Conservation (phyloP, 2,329 filamentous ascomycete species). For the Stagonosporopsis tanaceti region DNA sequence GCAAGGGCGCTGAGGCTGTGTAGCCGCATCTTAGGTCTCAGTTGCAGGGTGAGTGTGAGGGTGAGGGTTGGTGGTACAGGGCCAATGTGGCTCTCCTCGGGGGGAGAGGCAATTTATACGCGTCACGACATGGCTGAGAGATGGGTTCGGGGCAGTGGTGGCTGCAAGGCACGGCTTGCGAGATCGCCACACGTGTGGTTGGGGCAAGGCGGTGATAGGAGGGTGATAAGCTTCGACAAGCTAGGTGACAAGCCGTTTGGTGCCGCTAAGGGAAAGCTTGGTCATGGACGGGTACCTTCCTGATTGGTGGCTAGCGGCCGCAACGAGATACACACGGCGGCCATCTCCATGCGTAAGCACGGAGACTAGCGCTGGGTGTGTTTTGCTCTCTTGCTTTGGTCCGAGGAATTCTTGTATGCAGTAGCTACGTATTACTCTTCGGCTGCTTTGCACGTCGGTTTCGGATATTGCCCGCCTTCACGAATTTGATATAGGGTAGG, state of each 20-base stretch:
- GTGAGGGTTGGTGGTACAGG: too few relatives aligned
- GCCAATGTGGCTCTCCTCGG: too few relatives aligned
- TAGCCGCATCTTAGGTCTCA: slow-evolving; percentile 21
- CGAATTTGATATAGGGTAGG: too few relatives aligned
- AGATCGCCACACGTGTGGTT: slow-evolving; percentile 24
- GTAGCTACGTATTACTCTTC: too few relatives aligned
- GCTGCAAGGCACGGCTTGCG: slow-evolving; percentile 1
- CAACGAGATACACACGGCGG: neutral
- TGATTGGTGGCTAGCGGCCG: slow-evolving; percentile 25
- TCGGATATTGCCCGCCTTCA: too few relatives aligned
- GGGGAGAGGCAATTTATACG: slow-evolving; percentile 2
- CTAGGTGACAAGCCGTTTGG: slow-evolving; percentile 21
- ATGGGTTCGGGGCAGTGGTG: too few relatives aligned
- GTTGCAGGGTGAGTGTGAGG: too few relatives aligned
- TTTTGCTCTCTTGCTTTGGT: too few relatives aligned
- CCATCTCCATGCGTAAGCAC: slow-evolving; percentile 1
- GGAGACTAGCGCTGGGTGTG: too few relatives aligned
- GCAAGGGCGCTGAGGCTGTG: slow-evolving; percentile 17
- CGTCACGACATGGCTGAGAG: slow-evolving; percentile 3
- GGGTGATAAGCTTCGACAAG: slow-evolving; percentile 33
- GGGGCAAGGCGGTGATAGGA: slow-evolving; percentile 22
- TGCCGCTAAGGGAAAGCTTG: slow-evolving; percentile 27
- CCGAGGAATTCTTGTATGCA: too few relatives aligned
- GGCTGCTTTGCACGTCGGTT: too few relatives aligned
- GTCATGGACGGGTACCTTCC: slow-evolving; percentile 27